Conservation (phyloP, 306 rosid genomes). For the Corylus heterophylla region DNA sequence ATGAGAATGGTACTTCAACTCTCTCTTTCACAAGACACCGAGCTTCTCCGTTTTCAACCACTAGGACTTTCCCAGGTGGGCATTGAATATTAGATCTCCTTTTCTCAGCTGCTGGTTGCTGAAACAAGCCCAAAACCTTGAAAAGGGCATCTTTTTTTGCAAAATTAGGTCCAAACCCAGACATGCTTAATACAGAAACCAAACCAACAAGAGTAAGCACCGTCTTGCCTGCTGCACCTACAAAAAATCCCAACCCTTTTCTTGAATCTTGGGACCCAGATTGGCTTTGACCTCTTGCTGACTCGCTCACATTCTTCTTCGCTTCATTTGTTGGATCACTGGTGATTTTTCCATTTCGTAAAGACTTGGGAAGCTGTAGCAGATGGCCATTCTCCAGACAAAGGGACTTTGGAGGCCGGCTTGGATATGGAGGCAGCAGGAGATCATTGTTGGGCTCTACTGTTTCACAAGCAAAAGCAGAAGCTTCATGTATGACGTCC, state of each 20-base stretch:
- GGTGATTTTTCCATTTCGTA: constrained; percentile 51
- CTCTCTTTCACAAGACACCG: constrained; percentile 94
- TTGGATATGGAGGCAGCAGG: constrained; percentile 88
- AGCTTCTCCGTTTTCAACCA: constrained; percentile 70
- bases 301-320: constrained; percentile 35
- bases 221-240: constrained; percentile 66
- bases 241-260: constrained; percentile 47
- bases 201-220: constrained; percentile 66
- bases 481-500: constrained; percentile 84
- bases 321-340: constrained; percentile 38
- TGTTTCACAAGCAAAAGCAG: constrained; percentile 87
- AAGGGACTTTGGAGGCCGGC: constrained; percentile 55
- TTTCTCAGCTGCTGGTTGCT: constrained; percentile 33
- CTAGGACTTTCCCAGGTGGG: constrained; percentile 75
- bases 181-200: constrained; percentile 61
- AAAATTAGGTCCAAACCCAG: constrained; percentile 68
- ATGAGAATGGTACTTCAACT: constrained; percentile 92
- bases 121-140: constrained; percentile 38
- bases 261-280: constrained; percentile 39
- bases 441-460: constrained; percentile 76
- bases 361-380: constrained; percentile 42
- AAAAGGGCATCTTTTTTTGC: constrained; percentile 33
- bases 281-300: constrained; percentile 33
- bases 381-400: constrained; percentile 48
- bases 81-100: constrained; percentile 41